phyloP scores from a whole-genome alignment of 495 filamentous ascomycete genomes.

The Podospora fimiseda region DNA sequence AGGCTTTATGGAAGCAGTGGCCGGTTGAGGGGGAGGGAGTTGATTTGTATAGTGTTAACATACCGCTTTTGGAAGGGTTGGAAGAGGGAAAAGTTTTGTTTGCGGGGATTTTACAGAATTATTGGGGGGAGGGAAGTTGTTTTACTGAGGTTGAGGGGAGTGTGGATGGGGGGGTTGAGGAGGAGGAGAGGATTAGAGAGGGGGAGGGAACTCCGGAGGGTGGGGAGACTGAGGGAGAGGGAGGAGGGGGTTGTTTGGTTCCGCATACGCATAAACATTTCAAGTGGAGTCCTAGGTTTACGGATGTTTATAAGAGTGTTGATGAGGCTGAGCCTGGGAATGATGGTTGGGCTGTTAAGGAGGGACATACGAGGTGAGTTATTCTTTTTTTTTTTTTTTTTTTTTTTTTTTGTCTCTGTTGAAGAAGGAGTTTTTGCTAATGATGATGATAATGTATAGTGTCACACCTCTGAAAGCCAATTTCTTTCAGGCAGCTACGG shows the following conservation, averaged over 20 bases:
- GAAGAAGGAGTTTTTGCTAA: not conserved
- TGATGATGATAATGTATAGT: constrained; percentile 43
- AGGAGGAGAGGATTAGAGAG: constrained; percentile 61
- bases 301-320: constrained; percentile 78
- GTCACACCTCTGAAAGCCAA: constrained; percentile 88
- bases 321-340: constrained; percentile 74
- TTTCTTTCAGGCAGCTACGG: constrained; percentile 71
- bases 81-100: constrained; percentile 64
- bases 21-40: constrained; percentile 50
- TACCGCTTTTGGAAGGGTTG: constrained; percentile 68
- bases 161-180: constrained; percentile 51
- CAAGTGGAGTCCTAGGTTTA: constrained; percentile 84
- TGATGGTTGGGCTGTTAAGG: constrained; percentile 90
- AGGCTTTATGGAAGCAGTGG: constrained; percentile 73
- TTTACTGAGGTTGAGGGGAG: constrained; percentile 69
- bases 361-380: constrained; percentile 78
- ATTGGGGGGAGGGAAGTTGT: constrained; percentile 71
- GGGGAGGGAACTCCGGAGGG: constrained; percentile 42
- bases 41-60: constrained; percentile 82
- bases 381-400: constrained; percentile 1
- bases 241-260: constrained; percentile 19
- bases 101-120: constrained; percentile 80
- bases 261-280: constrained; percentile 74
- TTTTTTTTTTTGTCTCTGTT: not conserved
- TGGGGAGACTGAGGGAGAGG: constrained; percentile 14